phyloP scores from a whole-genome alignment of 192 early-diverging fungal species.

The Phlyctochytrium arcticum region DNA sequence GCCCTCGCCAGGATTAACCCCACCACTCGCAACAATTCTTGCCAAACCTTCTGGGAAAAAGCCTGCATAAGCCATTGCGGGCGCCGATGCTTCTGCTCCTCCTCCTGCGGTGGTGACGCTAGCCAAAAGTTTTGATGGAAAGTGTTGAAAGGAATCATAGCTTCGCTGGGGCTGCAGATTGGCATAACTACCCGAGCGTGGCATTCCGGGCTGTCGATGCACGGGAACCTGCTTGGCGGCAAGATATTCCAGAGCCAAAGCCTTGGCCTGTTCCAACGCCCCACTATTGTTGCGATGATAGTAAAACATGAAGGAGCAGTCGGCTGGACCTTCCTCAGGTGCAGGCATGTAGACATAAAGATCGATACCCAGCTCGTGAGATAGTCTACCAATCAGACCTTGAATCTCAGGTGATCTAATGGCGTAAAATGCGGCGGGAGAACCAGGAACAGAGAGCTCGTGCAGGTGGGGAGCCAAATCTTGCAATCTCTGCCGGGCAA shows the following conservation, averaged over 20 bases:
- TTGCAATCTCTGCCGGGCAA: conserved; percentile 51
- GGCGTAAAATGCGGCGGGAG: conserved; percentile 27
- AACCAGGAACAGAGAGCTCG: conserved; percentile 47
- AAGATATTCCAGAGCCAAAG: conserved; percentile 35
- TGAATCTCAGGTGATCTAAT: conserved; percentile 49
- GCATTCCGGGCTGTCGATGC: neutral
- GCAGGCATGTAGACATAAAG: conserved; percentile 30
- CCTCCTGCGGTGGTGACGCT: conserved; percentile 34
- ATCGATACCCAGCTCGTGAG: conserved; percentile 28
- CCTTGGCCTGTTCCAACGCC: conserved; percentile 33
- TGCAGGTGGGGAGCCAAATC: conserved; percentile 57
- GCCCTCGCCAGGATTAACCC: neutral
- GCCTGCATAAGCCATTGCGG: neutral
- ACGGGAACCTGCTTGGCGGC: conserved; percentile 32
- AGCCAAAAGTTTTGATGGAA: conserved; percentile 53
- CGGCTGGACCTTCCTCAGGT: conserved; percentile 7
- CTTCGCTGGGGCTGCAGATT: conserved; percentile 36
- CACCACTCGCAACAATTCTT: neutral
- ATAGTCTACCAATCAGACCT: conserved; percentile 5
- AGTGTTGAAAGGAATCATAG: conserved; percentile 60
- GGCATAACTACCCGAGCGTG: conserved; percentile 35
- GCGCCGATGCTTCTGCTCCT: neutral
- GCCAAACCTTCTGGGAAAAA: neutral
- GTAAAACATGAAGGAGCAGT: conserved; percentile 36
- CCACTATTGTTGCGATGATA: conserved; percentile 25